These are phyloP conservation scores for Polytrichum commune DNA, from an alignment of 225 moss, liverwort and hornwort genomes.

Conservation along the genomic window DNA sequence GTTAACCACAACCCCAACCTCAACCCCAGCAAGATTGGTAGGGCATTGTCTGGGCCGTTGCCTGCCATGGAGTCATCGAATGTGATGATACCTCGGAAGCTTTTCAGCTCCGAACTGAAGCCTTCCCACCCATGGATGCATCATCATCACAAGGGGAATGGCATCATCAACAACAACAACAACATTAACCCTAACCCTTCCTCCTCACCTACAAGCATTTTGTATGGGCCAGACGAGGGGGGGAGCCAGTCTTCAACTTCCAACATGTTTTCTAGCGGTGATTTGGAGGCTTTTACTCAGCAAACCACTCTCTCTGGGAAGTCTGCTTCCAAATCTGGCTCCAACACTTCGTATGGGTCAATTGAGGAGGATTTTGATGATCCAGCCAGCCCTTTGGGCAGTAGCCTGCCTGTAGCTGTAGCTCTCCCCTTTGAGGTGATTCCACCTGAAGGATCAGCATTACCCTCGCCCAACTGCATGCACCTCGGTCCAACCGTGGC, in stretches of 20 bases:
- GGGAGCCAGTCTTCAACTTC: slow-evolving; percentile 55
- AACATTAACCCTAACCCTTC: slow-evolving; percentile 11
- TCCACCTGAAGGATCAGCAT: background rate
- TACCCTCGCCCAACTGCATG: background rate
- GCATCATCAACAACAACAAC: no score
- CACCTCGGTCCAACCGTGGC: slow-evolving; percentile 4
- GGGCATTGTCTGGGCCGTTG: slow-evolving; percentile 38
- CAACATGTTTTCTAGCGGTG: slow-evolving; percentile 52
- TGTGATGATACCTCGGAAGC: slow-evolving; percentile 8
- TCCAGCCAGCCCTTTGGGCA: slow-evolving; percentile 12
- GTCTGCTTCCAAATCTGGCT: slow-evolving; percentile 40
- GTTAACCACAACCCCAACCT: background rate
- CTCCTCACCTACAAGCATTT: slow-evolving; percentile 55
- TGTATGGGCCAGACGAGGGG: slow-evolving; percentile 44
- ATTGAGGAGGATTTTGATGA: slow-evolving; percentile 32
- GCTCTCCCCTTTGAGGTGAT: slow-evolving; percentile 4
- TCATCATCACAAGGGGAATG: no score
- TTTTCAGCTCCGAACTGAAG: slow-evolving; percentile 20
- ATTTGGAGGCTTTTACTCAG: slow-evolving; percentile 37
- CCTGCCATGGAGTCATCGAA: slow-evolving; percentile 18
- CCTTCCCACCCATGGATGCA: slow-evolving; percentile 18
- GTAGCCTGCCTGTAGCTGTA: background rate
- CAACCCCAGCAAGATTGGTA: background rate
- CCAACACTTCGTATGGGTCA: slow-evolving; percentile 28
- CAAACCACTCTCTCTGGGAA: slow-evolving; percentile 32